Base-by-base conservation (phyloP, 164 flowering plant genomes). In the Sedum album region DNA sequence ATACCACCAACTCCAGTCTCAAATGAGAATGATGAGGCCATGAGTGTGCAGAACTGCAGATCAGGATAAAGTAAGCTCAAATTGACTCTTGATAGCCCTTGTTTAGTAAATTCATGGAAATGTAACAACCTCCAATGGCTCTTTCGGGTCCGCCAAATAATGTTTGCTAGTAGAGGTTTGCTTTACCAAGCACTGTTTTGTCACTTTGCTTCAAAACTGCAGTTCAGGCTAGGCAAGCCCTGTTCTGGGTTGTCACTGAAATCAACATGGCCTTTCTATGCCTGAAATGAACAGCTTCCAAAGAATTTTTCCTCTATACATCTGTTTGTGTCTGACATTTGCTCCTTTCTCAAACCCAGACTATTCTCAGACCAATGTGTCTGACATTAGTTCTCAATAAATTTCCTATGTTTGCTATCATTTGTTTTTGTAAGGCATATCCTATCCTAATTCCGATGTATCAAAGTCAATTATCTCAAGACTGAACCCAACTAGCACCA, bases 1-100 rank as follows among this genome's bases (percentile, higher is more conserved):
- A 51, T 51, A 21, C 77, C 66, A 65, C 80, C 17, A 80, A 79
- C 69, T 79, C 86, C 82, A 61, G 71, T 71, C 18, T 66, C 71
- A n/a, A 63, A 46, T 17, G n/a, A 17, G 51, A 46, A 15, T 46
- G 51, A 46, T n/a, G 51, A 46, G 20, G 51, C 20, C n/a, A n/a
- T n/a, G n/a, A n/a, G n/a, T n/a, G n/a, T n/a, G n/a, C n/a, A n/a
- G n/a, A n/a, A n/a, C n/a, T 15, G 51, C 51, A 46, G 51, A 46
- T 14, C 51, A 46, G n/a, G 51, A 42, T 10, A 15, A 46, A 5
- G 51, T 46, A n/a, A 20, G 51, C n/a, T 46, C 51, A 14, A n/a
- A 4, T 15, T 46, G 18, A 17, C 21, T 46, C 51, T 17, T 17
- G 1, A 17, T 17, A 46, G 51, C n/a, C 18, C 51, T 17, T 1